Conservation (phyloP, 2,329 filamentous ascomycete genomes). For the Pestalotiopsis sp. region DNA sequence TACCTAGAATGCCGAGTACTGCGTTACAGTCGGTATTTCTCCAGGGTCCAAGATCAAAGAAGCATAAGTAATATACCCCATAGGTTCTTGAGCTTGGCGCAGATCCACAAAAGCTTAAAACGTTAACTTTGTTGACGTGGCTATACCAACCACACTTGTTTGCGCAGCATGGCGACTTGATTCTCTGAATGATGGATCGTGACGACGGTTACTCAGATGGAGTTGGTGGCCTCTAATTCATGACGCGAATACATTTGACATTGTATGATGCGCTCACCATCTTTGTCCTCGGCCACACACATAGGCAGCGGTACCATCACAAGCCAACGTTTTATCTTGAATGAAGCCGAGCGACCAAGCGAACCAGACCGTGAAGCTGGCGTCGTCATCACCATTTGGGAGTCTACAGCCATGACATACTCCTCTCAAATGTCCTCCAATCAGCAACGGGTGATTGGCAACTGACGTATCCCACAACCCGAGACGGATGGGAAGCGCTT, state of each 20-base stretch:
- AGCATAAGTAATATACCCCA: background rate
- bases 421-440: background rate
- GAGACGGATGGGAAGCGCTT: background rate
- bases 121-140: background rate
- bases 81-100: background rate
- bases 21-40: background rate
- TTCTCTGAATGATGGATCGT: background rate
- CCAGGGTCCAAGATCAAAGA: background rate
- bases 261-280: background rate
- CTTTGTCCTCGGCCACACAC: background rate
- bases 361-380: background rate
- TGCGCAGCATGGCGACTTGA: background rate
- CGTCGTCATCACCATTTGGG: background rate
- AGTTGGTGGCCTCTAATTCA: background rate
- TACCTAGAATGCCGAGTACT: background rate
- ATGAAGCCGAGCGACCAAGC: background rate
- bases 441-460: background rate
- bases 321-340: background rate
- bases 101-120: background rate
- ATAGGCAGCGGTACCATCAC: background rate
- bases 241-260: background rate
- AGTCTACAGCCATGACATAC: background rate
- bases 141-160: background rate
- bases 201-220: too few relatives aligned
- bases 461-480: background rate